Evolutionary conservation across 495 filamentous ascomycete genomes (phyloP), one percentile per base, ranked within the genome.

Genomic region (Penicillium steckii): DNA sequence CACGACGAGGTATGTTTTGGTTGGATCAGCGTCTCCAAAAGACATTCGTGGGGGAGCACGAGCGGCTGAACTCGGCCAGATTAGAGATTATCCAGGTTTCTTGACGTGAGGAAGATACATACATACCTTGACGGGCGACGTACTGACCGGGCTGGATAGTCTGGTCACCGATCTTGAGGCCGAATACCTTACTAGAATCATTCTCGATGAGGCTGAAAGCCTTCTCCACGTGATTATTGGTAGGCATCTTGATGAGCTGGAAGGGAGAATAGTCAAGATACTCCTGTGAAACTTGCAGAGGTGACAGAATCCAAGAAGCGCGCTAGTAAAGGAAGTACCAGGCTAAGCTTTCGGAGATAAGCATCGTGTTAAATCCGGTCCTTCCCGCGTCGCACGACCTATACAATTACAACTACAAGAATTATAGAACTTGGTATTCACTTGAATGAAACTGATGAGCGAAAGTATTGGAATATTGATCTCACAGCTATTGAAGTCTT

Each of bases 1-100:
- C 17, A 80, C 61, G 33, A 74, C 56, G 15, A 84, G n/a, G 54
- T 82, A 84, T 32, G 61, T 68, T 25, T 53, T 60, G 21, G 58
- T 56, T 7, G 62, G 41, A 7, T 44, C 46, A 7, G 45, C 44
- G 17, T 51, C 48, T n/a, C 41, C 9, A 55, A 71, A 68, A 13
- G 52, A 48, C 22, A 74, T 37, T 30, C 60, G 35, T 0, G 72
- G 72, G 3, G 60, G 53, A 0, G 51, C 37, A 37, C 70, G 65
- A 27, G 68, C 66, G 15, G 68, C 72, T 76, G 41, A 33, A 8
- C n/a, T 3, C 22, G 21, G 8, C 30, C 23, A 26, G 41, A 50
- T n/a, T 7, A 7, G 46, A 17, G 29, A 35, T 27, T 35, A 10
- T 42, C n/a, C 26, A 25, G 6, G 23, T n/a, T n/a, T n/a, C n/a